Evolutionary conservation across 2,329 filamentous ascomycete genomes (phyloP).

Genomic region (Emergomyces africanus): DNA sequence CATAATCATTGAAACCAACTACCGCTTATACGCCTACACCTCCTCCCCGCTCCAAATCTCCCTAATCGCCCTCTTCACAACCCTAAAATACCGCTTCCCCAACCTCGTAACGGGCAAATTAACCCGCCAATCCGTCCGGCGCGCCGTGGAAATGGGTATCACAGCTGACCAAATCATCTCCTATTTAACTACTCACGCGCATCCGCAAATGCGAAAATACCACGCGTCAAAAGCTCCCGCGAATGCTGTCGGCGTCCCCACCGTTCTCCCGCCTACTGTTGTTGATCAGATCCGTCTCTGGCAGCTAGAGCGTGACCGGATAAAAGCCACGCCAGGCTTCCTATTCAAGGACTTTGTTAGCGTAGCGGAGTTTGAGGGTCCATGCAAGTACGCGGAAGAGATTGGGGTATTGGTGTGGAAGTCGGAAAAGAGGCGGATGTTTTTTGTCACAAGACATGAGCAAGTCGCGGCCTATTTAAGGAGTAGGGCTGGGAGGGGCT

Average conservation of each 20-base stretch:
- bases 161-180: constrained; percentile 90
- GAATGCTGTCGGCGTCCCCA: constrained; percentile 26
- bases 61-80: constrained; percentile 79
- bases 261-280: constrained; percentile 79
- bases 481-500: constrained; percentile 42
- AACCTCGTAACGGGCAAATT: constrained; percentile 90
- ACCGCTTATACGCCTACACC: constrained; percentile 94
- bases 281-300: constrained; percentile 95
- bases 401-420: constrained; percentile 84
- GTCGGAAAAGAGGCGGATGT: constrained; percentile 64
- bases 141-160: constrained; percentile 80
- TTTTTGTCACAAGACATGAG: constrained; percentile 86
- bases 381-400: constrained; percentile 60
- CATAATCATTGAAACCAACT: constrained; percentile 96
- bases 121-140: constrained; percentile 74
- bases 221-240: constrained; percentile 25
- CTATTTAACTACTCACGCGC: constrained; percentile 83
- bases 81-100: constrained; percentile 78
- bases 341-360: constrained; percentile 79
- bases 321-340: constrained; percentile 72
- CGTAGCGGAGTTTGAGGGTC: constrained; percentile 47
- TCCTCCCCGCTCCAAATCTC: constrained; percentile 88
- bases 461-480: constrained; percentile 74
- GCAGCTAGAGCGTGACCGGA: constrained; percentile 94
- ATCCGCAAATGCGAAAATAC: constrained; percentile 77